These are phyloP conservation scores for Colletotrichum australisinense DNA, from an alignment of 2,329 filamentous ascomycete genomes.

Conservation along the genomic window DNA sequence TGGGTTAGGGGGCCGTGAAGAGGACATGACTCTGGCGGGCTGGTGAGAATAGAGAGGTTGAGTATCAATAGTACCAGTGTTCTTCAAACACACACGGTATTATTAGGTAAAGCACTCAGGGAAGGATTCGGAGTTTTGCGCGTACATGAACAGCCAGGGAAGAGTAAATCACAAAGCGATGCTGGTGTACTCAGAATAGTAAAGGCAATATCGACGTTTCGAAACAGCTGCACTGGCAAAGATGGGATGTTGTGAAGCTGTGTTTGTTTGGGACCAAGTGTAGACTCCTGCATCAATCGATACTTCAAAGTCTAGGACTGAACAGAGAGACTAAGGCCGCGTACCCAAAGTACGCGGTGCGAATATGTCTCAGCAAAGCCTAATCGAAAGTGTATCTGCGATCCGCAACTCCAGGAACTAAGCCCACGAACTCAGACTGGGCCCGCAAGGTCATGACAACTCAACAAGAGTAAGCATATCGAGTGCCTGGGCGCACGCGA, in stretches of 20 bases:
- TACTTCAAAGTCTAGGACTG: not conserved
- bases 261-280: conserved; percentile 1
- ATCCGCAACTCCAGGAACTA: not conserved
- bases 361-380: conserved; percentile 9
- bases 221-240: conserved; percentile 19
- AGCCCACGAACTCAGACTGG: not conserved
- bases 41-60: not conserved
- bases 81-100: not conserved
- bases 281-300: not conserved
- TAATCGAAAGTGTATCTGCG: not conserved
- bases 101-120: not conserved
- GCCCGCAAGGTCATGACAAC: not conserved
- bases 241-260: conserved; percentile 12
- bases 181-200: not conserved
- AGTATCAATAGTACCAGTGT: not conserved
- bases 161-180: not conserved
- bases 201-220: conserved; percentile 20
- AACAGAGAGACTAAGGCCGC: not conserved
- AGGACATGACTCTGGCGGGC: not conserved
- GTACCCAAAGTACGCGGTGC: not conserved
- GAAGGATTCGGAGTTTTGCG: not conserved
- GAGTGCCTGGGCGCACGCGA: not conserved
- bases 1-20: not conserved
- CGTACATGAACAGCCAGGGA: not conserved
- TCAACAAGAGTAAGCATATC: not conserved